phyloP scores from a whole-genome alignment of 441 rosid genomes.

The Populus hybrid region DNA sequence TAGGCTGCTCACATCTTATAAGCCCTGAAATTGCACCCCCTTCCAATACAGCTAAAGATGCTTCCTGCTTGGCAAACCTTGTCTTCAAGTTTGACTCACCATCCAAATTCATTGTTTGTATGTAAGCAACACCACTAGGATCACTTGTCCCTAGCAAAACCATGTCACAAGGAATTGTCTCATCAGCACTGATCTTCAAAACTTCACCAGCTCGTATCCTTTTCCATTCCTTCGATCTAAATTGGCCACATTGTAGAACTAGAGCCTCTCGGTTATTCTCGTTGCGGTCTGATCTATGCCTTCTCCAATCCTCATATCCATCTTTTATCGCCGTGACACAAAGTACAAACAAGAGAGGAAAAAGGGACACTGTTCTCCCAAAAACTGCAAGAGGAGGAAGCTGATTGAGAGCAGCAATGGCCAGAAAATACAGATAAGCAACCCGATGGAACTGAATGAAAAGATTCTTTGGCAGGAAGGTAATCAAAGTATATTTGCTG shows the following conservation, averaged over 20 bases:
- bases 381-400: slow-evolving; percentile 85
- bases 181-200: slow-evolving; percentile 54
- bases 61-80: slow-evolving; percentile 74
- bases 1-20: slow-evolving; percentile 74
- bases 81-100: slow-evolving; percentile 83
- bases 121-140: slow-evolving; percentile 66
- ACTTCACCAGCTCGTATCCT: slow-evolving; percentile 66
- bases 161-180: slow-evolving; percentile 77
- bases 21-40: slow-evolving; percentile 45
- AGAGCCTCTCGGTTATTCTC: slow-evolving; percentile 75
- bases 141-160: slow-evolving; percentile 68
- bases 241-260: slow-evolving; percentile 50
- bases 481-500: slow-evolving; percentile 65
- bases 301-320: slow-evolving; percentile 86
- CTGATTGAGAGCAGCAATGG: slow-evolving; percentile 82
- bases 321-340: slow-evolving; percentile 81
- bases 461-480: slow-evolving; percentile 77
- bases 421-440: slow-evolving; percentile 72
- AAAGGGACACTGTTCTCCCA: slow-evolving; percentile 81
- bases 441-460: slow-evolving; percentile 86
- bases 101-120: slow-evolving; percentile 35
- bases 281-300: slow-evolving; percentile 75
- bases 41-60: slow-evolving; percentile 45
- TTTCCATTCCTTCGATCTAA: slow-evolving; percentile 59
- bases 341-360: slow-evolving; percentile 76